Conservation (phyloP, 2,329 filamentous ascomycete species). For the Xylariomycetidae sp. region DNA sequence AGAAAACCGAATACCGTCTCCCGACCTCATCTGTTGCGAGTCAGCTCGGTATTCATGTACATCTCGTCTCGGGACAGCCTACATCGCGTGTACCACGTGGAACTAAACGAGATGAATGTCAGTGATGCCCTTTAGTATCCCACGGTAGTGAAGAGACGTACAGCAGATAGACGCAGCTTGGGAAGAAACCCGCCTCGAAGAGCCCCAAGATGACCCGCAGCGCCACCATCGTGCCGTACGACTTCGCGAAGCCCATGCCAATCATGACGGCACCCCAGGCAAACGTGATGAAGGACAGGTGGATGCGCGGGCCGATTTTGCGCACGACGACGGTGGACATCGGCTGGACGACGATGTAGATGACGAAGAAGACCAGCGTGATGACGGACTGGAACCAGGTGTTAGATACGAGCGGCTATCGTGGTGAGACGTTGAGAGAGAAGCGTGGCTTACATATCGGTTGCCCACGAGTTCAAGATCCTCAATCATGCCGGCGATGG, state of each 20-base stretch:
- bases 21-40: slow-evolving; percentile 53
- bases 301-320: slow-evolving; percentile 56
- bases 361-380: slow-evolving; percentile 67
- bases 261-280: slow-evolving; percentile 59
- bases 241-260: slow-evolving; percentile 56
- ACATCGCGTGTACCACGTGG: slow-evolving; percentile 66
- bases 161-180: slow-evolving; percentile 64
- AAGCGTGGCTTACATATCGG: slow-evolving; percentile 30
- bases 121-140: not conserved
- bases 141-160: slow-evolving; percentile 21
- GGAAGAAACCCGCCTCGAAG: slow-evolving; percentile 67
- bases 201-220: slow-evolving; percentile 55
- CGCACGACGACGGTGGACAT: slow-evolving; percentile 64
- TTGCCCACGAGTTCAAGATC: slow-evolving; percentile 41
- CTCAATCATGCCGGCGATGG: slow-evolving; percentile 58
- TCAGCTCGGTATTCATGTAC: not conserved
- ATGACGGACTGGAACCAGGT: slow-evolving; percentile 43
- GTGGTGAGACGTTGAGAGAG: slow-evolving; percentile 2
- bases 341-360: slow-evolving; percentile 66
- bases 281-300: slow-evolving; percentile 48
- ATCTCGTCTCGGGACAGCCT: slow-evolving; percentile 19
- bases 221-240: slow-evolving; percentile 45
- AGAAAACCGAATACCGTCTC: slow-evolving; percentile 63
- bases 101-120: slow-evolving; percentile 10
- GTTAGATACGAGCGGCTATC: too few relatives aligned